A percentile compares a stretch with the other conserved stretches of the same genome.
Evolutionary conservation across 1,284 basidiomycete species (phyloP).

Genomic region (Cutaneotrichosporon dermatis): DNA sequence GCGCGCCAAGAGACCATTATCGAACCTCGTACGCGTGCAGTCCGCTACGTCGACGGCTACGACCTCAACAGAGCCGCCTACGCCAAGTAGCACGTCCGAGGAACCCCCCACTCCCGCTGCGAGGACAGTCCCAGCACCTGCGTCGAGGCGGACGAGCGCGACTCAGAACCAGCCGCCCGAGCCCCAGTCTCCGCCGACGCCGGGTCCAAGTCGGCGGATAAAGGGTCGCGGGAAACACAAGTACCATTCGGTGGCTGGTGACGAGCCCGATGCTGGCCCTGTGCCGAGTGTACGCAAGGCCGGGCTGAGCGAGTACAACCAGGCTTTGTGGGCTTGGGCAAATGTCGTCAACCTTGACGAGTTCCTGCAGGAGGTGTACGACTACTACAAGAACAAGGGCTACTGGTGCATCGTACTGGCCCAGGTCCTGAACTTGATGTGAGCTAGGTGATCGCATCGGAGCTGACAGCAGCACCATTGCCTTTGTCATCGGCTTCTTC

Average conservation of each 20-base stretch:
- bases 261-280: neutral
- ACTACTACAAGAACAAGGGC: conserved; percentile 93
- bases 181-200: neutral
- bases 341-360: conserved; percentile 95
- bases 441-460: conserved; percentile 54
- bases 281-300: conserved; percentile 13
- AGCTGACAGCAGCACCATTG: conserved; percentile 68
- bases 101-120: neutral
- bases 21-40: neutral
- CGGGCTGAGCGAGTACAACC: conserved; percentile 77
- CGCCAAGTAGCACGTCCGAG: conserved; percentile 5
- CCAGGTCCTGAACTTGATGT: conserved; percentile 86
- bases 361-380: conserved; percentile 86
- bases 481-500: conserved; percentile 94
- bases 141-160: too few species aligned
- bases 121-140: too few species aligned
- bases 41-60: neutral
- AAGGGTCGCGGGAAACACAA: conserved; percentile 10
- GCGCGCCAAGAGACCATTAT: neutral
- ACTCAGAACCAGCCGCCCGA: too few species aligned
- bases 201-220: neutral
- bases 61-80: neutral
- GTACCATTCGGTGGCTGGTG: conserved; percentile 12
- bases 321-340: conserved; percentile 96
- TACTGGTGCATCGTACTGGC: conserved; percentile 89